Evolutionary conservation across 2,329 filamentous ascomycete genomes (phyloP).

Genomic region (Penicillium sp.): DNA sequence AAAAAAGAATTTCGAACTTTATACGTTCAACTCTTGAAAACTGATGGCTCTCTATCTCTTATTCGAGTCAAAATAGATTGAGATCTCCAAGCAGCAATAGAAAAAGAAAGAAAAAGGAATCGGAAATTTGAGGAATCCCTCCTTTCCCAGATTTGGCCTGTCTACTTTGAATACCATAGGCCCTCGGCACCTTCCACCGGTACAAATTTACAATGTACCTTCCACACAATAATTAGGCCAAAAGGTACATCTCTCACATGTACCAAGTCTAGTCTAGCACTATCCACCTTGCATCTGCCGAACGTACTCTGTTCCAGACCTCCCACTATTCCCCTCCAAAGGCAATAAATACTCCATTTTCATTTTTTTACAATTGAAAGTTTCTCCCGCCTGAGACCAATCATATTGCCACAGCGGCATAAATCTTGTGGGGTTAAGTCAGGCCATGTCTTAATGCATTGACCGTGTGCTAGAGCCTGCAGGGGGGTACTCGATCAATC

Average conservation of each 20-base stretch:
- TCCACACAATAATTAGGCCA: not conserved
- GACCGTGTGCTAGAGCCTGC: slow-evolving; percentile 22
- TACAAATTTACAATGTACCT: not conserved
- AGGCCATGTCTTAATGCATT: slow-evolving; percentile 22
- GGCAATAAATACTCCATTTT: slow-evolving; percentile 1
- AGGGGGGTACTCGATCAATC: slow-evolving; percentile 21
- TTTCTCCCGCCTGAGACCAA: slow-evolving; percentile 10
- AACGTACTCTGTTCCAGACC: slow-evolving; percentile 19
- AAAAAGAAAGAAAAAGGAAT: not conserved
- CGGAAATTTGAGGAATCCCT: not conserved
- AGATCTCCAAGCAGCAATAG: not conserved
- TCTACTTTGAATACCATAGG: not conserved
- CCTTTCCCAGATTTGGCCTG: not conserved
- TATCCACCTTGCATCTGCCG: slow-evolving; percentile 19
- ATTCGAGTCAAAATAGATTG: not conserved
- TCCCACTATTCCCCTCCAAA: not conserved
- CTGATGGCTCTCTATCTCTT: not conserved
- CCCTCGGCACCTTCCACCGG: not conserved
- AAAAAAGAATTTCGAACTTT: not conserved
- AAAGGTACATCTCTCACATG: slow-evolving; percentile 1
- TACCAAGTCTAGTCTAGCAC: not conserved
- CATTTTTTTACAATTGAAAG: slow-evolving; percentile 12
- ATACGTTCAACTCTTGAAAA: not conserved
- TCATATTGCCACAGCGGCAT: slow-evolving; percentile 9
- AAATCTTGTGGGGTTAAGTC: slow-evolving; percentile 16